Percentiles rank a stretch among this genome's conserved stretches.
Evolutionary conservation across 139 green algal genomes (phyloP).

Genomic region (Mychonastes homosphaera): DNA sequence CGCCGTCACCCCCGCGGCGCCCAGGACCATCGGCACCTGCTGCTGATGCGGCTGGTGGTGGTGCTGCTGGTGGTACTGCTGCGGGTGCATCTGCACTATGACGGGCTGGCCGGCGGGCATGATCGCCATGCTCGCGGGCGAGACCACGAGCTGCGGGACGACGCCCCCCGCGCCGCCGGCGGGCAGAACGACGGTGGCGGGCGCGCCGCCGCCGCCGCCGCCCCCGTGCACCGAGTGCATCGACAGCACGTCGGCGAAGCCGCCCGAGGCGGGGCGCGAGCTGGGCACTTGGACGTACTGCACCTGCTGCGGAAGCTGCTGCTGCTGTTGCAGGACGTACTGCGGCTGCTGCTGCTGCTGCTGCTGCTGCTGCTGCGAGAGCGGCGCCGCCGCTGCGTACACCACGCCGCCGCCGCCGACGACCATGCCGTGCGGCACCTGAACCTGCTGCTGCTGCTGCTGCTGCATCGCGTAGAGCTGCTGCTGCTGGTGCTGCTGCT

Average conservation of each 20-base stretch:
- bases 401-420: background rate
- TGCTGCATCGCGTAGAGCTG: background rate
- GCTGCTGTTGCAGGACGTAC: background rate
- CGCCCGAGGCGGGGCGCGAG: background rate
- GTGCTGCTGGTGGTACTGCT: constrained; percentile 1
- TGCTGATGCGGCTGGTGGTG: constrained; percentile 11
- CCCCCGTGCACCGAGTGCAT: background rate
- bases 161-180: background rate
- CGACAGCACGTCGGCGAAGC: background rate
- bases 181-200: background rate
- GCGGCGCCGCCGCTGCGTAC: background rate
- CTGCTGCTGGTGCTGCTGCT: constrained; percentile 1
- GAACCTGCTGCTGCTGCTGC: constrained; percentile 8
- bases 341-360: background rate
- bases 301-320: constrained; percentile 5
- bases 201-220: background rate
- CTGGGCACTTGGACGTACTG: constrained; percentile 2
- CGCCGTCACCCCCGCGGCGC: background rate
- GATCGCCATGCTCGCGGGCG: background rate
- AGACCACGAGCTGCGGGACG: no score
- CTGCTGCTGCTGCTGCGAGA: background rate
- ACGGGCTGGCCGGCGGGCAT: no score
- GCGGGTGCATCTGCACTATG: no score
- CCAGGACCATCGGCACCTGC: constrained; percentile 5
- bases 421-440: constrained; percentile 1